These are phyloP conservation scores for Microcyclospora tardicrescens DNA, from an alignment of 2,329 filamentous ascomycete genomes.

Conservation along the genomic window DNA sequence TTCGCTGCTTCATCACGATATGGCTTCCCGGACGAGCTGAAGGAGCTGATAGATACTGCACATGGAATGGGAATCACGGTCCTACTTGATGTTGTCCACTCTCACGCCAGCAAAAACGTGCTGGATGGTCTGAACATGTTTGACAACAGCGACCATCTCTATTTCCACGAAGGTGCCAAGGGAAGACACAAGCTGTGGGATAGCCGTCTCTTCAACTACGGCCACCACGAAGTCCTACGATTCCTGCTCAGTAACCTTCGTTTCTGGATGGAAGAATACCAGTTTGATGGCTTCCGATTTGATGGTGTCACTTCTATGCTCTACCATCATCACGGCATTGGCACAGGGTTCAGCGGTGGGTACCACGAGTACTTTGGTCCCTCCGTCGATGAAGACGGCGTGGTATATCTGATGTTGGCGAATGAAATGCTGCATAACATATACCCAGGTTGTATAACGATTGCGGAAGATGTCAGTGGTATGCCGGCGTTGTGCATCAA, in stretches of 20 bases:
- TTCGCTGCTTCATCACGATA: constrained; percentile 95
- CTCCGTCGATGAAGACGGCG: constrained; percentile 79
- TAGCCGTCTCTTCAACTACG: constrained; percentile 94
- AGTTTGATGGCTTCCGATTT: constrained; percentile 94
- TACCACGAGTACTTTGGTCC: constrained; percentile 97
- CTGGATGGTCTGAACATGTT: constrained; percentile 92
- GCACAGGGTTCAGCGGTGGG: constrained; percentile 93
- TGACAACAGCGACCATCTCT: constrained; percentile 85
- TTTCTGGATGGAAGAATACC: constrained; percentile 99
- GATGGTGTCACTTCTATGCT: constrained; percentile 99
- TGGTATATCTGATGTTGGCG: constrained; percentile 89
- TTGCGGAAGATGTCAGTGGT: constrained; percentile 94
- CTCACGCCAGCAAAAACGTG: constrained; percentile 95
- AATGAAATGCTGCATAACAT: constrained; percentile 91
- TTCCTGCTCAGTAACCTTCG: constrained; percentile 90
- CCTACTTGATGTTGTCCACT: constrained; percentile 90
- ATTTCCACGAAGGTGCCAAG: constrained; percentile 80
- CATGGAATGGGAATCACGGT: constrained; percentile 84
- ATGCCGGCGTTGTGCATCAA: constrained; percentile 95
- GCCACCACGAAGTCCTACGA: constrained; percentile 83
- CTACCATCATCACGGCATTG: constrained; percentile 89
- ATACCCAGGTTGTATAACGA: constrained; percentile 77
- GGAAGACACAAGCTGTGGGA: constrained; percentile 92
- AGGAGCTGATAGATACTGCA: constrained; percentile 90
- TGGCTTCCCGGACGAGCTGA: constrained; percentile 83